Evolutionary conservation across 1,139 yeast species (phyloP), one percentile per base, ranked within the genome.

Genomic region (Protomyces lactucae-debilis): DNA sequence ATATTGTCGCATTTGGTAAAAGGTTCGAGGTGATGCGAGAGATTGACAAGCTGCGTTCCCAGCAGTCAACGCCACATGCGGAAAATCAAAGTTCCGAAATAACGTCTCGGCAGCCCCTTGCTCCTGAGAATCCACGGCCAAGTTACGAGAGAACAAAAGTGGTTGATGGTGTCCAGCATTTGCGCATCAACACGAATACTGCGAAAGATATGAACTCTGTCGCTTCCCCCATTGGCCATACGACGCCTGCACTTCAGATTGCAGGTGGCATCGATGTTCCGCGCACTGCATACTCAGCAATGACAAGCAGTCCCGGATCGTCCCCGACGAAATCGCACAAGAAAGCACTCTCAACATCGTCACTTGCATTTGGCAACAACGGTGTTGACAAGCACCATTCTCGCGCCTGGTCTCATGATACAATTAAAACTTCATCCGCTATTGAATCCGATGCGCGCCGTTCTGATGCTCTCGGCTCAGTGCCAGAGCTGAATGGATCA

Each of bases 1-100:
- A 92, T 68, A 93, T 93, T 63, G 82, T 85, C 64, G 88, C 96
- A 2, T 93, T 93, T 78, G 99, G 99, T 25, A 92, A 97, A 0
- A 80, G 99, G 67, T 93, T 91, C 76, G 97, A 92, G 75, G 83
- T 95, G 53, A 86, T 85, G 74, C 90, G 90, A 73, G 96, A 89
- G 73, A 92, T 93, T 71, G 96, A 89, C 74, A 82, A 84, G 55
- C 80, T 92, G 70, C 64, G 68, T 21, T 56, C 54, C 23, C 52
- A 56, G 8, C 43, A 21, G 14, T 18, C 25, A 10, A 9, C 16
- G 9, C 43, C 5, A 3, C 48, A n/a, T 10, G 48, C 23, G 23
- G 48, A 43, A n/a, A 21, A 10, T n/a, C 48, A 21, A 9, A 21
- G 23, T 43, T 5, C 48, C 23, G 21, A 9, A 10, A 18, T 18